Conservation (phyloP, 768 basidiomycete genomes). For the Cyathus striatus region DNA sequence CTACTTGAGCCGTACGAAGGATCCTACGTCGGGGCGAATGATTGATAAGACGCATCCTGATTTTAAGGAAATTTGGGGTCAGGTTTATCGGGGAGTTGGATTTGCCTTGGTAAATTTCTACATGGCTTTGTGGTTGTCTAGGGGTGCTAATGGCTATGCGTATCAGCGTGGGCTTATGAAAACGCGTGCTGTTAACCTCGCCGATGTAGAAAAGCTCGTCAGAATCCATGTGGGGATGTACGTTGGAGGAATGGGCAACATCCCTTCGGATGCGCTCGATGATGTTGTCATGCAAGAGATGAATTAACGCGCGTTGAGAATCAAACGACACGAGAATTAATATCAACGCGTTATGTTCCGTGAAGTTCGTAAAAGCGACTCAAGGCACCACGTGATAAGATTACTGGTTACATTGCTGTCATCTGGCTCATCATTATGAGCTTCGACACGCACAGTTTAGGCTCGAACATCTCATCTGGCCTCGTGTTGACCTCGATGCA, state of each 20-base stretch:
- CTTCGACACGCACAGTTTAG: no score
- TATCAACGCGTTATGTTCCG: neutral
- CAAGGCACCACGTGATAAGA: neutral
- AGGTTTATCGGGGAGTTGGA: conserved; percentile 40
- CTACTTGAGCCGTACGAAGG: conserved; percentile 31
- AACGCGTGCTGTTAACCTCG: conserved; percentile 25
- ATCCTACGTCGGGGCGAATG: conserved; percentile 20
- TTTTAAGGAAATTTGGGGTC: conserved; percentile 44
- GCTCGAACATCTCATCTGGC: no score
- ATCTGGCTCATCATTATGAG: neutral
- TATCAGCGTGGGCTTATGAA: conserved; percentile 39
- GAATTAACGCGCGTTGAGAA: neutral
- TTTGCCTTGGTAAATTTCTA: conserved; percentile 42
- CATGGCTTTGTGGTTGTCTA: neutral
- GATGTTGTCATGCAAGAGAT: neutral
- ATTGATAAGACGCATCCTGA: conserved; percentile 44
- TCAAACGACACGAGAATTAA: neutral
- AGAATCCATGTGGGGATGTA: conserved; percentile 44
- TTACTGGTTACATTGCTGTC: neutral
- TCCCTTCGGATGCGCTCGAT: neutral
- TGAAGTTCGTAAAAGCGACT: no score
- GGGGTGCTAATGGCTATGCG: conserved; percentile 4
- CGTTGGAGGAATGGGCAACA: conserved; percentile 21
- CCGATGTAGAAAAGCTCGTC: conserved; percentile 31
- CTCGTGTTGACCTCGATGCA: no score